phyloP scores from a whole-genome alignment of 2,329 filamentous ascomycete genomes.

The Aspergillus flavus region DNA sequence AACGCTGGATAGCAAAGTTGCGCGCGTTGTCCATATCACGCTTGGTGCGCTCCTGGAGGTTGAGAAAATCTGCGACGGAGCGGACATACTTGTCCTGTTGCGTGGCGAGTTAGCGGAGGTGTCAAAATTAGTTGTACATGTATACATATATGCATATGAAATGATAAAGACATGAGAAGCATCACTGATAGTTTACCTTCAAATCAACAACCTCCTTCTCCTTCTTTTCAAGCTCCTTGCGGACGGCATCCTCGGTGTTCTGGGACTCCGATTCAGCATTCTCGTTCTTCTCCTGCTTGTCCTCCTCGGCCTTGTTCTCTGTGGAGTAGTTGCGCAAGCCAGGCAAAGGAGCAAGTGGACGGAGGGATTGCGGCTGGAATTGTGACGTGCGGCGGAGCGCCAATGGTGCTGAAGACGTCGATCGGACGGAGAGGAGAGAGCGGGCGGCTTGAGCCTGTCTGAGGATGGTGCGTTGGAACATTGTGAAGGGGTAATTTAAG shows the following conservation, averaged over 20 bases:
- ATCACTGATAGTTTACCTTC: conserved; percentile 65
- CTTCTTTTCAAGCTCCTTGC: conserved; percentile 71
- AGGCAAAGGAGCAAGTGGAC: conserved; percentile 37
- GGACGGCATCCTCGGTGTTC: conserved; percentile 50
- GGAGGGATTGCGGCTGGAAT: conserved; percentile 35
- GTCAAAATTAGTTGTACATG: not conserved
- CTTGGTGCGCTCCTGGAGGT: conserved; percentile 91
- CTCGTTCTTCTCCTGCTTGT: conserved; percentile 44
- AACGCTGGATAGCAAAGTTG: conserved; percentile 92
- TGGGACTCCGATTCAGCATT: conserved; percentile 45
- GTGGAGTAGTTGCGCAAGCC: conserved; percentile 47
- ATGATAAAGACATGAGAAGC: not conserved
- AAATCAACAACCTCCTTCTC: conserved; percentile 75
- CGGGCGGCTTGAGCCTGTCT: conserved; percentile 45
- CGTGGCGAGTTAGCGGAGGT: not conserved
- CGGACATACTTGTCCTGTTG: conserved; percentile 89
- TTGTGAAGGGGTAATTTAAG: conserved; percentile 25
- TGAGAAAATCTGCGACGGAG: conserved; percentile 93
- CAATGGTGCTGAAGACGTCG: conserved; percentile 36
- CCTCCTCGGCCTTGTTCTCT: conserved; percentile 39
- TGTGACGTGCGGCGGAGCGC: conserved; percentile 38
- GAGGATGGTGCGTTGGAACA: conserved; percentile 48
- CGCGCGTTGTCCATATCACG: conserved; percentile 85
- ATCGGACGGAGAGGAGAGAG: conserved; percentile 37
- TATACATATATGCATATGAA: not conserved